Conservation (phyloP, 805 yeast genomes). For the Wickerhamiella sorbophila region DNA sequence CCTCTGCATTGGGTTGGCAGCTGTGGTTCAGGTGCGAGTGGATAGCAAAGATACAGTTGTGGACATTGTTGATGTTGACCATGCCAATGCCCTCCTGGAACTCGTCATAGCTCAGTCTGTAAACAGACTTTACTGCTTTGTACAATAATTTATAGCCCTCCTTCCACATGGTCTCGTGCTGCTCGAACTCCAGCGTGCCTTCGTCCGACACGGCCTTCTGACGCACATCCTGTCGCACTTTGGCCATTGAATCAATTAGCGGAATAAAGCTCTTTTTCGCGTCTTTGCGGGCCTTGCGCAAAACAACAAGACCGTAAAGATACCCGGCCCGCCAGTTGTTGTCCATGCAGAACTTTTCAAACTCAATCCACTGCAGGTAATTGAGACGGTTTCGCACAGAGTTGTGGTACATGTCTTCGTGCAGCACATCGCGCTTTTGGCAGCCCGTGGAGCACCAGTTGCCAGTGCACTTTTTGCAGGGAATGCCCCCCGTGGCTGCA, state of each 20-base stretch:
- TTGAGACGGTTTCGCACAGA: conserved; percentile 25
- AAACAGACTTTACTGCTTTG: conserved; percentile 29
- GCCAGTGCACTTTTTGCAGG: conserved; percentile 51
- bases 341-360: conserved; percentile 47
- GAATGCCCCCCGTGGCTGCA: conserved; percentile 12
- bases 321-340: conserved; percentile 58
- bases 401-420: conserved; percentile 45
- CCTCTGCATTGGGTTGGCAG: conserved; percentile 56
- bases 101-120: conserved; percentile 34
- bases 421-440: conserved; percentile 39
- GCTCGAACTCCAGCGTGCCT: conserved; percentile 28
- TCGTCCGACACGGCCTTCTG: conserved; percentile 36
- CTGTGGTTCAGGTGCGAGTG: conserved; percentile 65
- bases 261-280: conserved; percentile 13
- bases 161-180: conserved; percentile 34
- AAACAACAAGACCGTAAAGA: conserved; percentile 44
- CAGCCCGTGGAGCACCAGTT: conserved; percentile 60
- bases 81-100: conserved; percentile 53
- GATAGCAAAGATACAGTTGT: conserved; percentile 42
- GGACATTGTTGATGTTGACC: conserved; percentile 59
- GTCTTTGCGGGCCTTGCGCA: conserved; percentile 23
- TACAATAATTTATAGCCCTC: conserved; percentile 39
- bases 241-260: conserved; percentile 52
- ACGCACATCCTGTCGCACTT: conserved; percentile 51
- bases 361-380: conserved; percentile 33